These are phyloP conservation scores for Zelopaecilomyces penicillatus DNA, from an alignment of 2,329 filamentous ascomycete species.

Conservation along the genomic window DNA sequence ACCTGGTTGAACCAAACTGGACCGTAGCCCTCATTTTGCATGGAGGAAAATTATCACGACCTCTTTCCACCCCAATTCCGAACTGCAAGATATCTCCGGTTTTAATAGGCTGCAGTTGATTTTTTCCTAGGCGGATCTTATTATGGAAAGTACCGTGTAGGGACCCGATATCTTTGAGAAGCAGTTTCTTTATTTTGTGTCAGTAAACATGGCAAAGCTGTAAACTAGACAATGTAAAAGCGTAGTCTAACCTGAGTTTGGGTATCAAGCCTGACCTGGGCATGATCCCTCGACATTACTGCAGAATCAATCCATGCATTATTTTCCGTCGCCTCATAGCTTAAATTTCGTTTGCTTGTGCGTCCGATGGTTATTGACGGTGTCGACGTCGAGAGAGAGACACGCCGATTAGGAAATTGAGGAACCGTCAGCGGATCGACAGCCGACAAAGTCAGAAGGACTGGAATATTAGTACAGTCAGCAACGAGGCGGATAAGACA, in stretches of 20 bases:
- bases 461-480: constrained; percentile 11
- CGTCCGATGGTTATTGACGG: constrained; percentile 31
- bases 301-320: constrained; percentile 65
- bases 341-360: constrained; percentile 32
- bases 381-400: constrained; percentile 24
- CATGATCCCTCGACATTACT: constrained; percentile 64
- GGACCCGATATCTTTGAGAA: constrained; percentile 38
- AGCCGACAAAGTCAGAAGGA: constrained; percentile 21
- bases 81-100: constrained; percentile 27
- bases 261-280: constrained; percentile 39
- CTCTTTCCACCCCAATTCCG: constrained; percentile 27
- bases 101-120: constrained; percentile 12
- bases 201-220: constrained; percentile 6
- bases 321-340: constrained; percentile 26
- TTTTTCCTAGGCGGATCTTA: constrained; percentile 14
- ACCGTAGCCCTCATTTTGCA: constrained; percentile 27
- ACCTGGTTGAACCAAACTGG: constrained; percentile 19
- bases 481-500: background rate
- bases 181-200: constrained; percentile 30
- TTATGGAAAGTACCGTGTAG: constrained; percentile 47
- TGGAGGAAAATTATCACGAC: constrained; percentile 26
- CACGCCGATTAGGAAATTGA: constrained; percentile 18
- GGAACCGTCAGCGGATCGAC: constrained; percentile 13
- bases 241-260: constrained; percentile 32
- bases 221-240: background rate